Evolutionary conservation across 495 filamentous ascomycete species (phyloP), one percentile per base, ranked within the genome.

Genomic region (Xylaria bambusicola): DNA sequence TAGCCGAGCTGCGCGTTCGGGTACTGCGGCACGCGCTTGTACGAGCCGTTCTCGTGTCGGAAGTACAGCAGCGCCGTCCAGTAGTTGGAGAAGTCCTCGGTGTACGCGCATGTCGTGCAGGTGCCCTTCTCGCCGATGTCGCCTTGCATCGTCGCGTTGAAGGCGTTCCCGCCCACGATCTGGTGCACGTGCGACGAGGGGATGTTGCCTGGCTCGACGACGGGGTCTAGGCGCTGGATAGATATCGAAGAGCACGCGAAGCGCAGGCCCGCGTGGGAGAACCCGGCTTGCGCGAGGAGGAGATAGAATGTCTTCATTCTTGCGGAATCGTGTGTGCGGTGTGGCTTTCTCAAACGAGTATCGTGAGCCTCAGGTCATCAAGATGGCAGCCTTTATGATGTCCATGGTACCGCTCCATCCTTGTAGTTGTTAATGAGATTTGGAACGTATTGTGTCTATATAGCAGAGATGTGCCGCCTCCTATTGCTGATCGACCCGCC

Each of bases 41-140:
- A 82, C 6, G 75, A 73, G 40, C 78, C 79, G 63, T 82, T 82
- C 60, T 73, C 63, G 60, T 79, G 71, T 66, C 71, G 73, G 66
- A 82, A 80, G 62, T 79, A 82, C 70, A 71, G 36, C 8, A 38
- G 71, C 51, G 78, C 79, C 0, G 78, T 81, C 75, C 75, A 78
- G 64, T 78, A 78, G 64, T 78, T 77, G 52, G 74, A 78, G 50
- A 80, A 76, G 52, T 79, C 76, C 62, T 80, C 76, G 9, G 65
- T 60, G 61, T 77, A 75, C 17, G 70, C 72, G 60, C 75, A 77
- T 21, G 76, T 79, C 9, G 76, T 79, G 63, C 78, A 81, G 18
- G 52, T 73, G 7, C 66, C 76, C 50, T 71, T 59, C 62, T 71
- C 70, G 6, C 73, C 73, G n/a, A 79, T 69, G 42, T 80, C 77